Percentiles rank a stretch among this genome's conserved stretches.
Evolutionary conservation across 129 eudicot genomes (phyloP).

Genomic region (Lactuca sativa): DNA sequence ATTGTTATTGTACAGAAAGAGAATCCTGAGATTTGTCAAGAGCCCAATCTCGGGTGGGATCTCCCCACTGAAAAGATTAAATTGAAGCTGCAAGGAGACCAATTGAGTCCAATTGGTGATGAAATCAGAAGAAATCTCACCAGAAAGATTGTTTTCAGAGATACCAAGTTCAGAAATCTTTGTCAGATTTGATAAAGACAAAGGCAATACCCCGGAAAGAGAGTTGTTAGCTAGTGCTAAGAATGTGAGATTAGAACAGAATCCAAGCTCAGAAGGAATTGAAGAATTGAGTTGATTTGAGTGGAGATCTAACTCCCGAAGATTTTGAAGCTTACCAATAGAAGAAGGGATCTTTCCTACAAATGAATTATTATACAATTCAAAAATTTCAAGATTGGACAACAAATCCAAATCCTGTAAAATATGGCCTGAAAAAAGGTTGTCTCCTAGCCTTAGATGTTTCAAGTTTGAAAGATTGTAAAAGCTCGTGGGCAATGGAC

Average conservation of each 20-base stretch:
- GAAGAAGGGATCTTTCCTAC: constrained; percentile 56
- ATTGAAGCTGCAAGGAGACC: constrained; percentile 53
- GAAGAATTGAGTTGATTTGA: constrained; percentile 44
- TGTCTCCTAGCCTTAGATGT: constrained; percentile 39
- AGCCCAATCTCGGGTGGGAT: constrained; percentile 54
- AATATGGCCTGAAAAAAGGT: constrained; percentile 43
- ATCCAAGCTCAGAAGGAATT: constrained; percentile 62
- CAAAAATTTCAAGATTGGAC: constrained; percentile 41
- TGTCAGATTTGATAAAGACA: constrained; percentile 49
- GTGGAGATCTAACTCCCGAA: constrained; percentile 44
- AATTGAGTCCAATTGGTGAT: constrained; percentile 53
- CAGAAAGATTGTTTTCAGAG: constrained; percentile 53
- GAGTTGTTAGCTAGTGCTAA: constrained; percentile 52
- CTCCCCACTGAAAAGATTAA: constrained; percentile 47
- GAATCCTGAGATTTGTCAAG: constrained; percentile 42
- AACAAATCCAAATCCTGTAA: constrained; percentile 37
- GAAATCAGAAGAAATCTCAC: constrained; percentile 48
- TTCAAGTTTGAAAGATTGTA: constrained; percentile 44
- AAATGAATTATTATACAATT: constrained; percentile 40
- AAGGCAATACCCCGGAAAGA: constrained; percentile 49
- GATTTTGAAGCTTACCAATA: constrained; percentile 51
- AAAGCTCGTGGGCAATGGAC: constrained; percentile 39
- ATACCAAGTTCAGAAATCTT: constrained; percentile 43
- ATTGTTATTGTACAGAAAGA: constrained; percentile 40
- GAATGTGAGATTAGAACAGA: constrained; percentile 47